A percentile compares a stretch with the other conserved stretches of the same genome.
Conservation (phyloP, 441 rosid species). For the Hura crepitans region DNA sequence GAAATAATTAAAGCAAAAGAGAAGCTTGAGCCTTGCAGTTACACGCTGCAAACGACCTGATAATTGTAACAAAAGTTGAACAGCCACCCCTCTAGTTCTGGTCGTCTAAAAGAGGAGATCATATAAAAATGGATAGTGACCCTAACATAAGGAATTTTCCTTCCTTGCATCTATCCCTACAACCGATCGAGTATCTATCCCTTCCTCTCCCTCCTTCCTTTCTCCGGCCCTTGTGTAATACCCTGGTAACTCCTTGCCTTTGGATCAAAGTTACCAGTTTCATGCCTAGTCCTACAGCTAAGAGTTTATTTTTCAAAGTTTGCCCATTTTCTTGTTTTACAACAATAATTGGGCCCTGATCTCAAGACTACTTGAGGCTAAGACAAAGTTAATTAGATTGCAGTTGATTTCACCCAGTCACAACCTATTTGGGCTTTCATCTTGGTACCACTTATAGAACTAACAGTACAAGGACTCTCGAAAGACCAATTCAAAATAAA, state of each 20-base stretch:
- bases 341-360: not conserved
- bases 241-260: not conserved
- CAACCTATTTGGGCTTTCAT: not conserved
- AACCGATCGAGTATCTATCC: not conserved
- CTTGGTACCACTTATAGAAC: too few species aligned
- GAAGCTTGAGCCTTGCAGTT: constrained; percentile 53
- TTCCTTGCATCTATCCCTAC: not conserved
- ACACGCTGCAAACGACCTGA: constrained; percentile 77
- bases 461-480: not conserved
- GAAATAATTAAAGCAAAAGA: constrained; percentile 17
- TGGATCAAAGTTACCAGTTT: not conserved
- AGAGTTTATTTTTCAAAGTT: not conserved
- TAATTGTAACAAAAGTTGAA: constrained; percentile 64
- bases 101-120: constrained; percentile 41
- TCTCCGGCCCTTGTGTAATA: not conserved
- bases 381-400: not conserved
- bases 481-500: not conserved
- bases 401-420: not conserved
- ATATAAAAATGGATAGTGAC: not conserved
- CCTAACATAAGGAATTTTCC: not conserved
- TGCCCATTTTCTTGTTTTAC: not conserved
- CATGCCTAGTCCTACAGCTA: not conserved
- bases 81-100: constrained; percentile 51
- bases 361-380: not conserved
- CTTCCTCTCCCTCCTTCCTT: not conserved